A percentile compares a stretch with the other conserved stretches of the same genome.
These are phyloP conservation scores for Cadophora sp. DNA, from an alignment of 2,329 filamentous ascomycete genomes.

Conservation along the genomic window DNA sequence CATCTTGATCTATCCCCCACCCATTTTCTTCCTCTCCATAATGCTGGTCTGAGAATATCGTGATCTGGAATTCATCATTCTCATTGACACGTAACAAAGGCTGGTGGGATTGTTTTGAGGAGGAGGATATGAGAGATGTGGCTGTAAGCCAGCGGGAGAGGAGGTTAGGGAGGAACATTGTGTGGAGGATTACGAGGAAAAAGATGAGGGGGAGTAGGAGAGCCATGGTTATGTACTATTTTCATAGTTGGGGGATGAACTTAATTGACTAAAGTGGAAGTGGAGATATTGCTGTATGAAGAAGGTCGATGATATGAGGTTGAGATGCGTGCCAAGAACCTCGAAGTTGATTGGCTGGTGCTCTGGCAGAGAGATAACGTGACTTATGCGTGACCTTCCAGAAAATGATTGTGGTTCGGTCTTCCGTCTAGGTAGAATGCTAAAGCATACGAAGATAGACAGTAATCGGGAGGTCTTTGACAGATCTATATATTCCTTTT, in stretches of 20 bases:
- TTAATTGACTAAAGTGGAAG: background rate
- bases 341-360: background rate
- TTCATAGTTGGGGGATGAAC: background rate
- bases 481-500: background rate
- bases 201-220: background rate
- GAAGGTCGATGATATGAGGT: constrained; percentile 14
- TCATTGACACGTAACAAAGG: constrained; percentile 27
- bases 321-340: constrained; percentile 7
- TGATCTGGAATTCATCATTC: constrained; percentile 34
- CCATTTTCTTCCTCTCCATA: constrained; percentile 62
- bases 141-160: constrained; percentile 21
- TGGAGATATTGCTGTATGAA: constrained; percentile 1
- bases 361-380: background rate
- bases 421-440: too few relatives aligned
- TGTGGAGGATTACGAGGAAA: constrained; percentile 18
- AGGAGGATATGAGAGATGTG: constrained; percentile 10
- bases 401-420: too few relatives aligned
- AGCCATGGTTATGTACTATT: constrained; percentile 10
- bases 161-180: constrained; percentile 20
- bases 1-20: constrained; percentile 60
- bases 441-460: too few relatives aligned
- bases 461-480: too few relatives aligned
- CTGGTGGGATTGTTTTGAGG: constrained; percentile 15
- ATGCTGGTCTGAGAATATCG: constrained; percentile 74
- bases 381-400: background rate